Conservation (phyloP, 2,329 filamentous ascomycete genomes). For the Paecilomyces formosus region DNA sequence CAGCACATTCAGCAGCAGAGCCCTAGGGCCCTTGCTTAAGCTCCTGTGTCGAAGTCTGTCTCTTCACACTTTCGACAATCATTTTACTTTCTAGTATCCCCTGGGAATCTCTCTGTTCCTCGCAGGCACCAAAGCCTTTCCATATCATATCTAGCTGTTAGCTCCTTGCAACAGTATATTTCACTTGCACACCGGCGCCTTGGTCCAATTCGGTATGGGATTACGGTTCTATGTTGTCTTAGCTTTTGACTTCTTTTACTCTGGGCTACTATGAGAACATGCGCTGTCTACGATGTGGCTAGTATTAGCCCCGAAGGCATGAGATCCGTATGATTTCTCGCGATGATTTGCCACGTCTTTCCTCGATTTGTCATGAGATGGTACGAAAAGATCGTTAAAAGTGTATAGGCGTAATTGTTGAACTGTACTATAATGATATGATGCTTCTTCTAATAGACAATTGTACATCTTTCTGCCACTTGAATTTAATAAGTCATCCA, state of each 20-base stretch:
- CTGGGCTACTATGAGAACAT: not conserved
- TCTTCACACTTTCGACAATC: not conserved
- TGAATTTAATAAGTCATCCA: not conserved
- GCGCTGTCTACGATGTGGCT: conserved; percentile 15
- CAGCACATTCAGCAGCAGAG: conserved; percentile 42
- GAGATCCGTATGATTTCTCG: conserved; percentile 7
- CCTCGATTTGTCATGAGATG: conserved; percentile 17
- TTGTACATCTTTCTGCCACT: not conserved
- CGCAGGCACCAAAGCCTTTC: not conserved
- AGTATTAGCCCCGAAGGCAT: conserved; percentile 16
- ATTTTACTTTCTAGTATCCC: not conserved
- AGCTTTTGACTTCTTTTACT: conserved; percentile 11
- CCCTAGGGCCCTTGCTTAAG: conserved; percentile 31
- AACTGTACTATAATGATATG: conserved; percentile 3
- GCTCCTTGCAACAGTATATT: not conserved
- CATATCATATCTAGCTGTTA: conserved; percentile 5
- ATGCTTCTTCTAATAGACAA: not conserved
- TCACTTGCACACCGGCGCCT: not conserved
- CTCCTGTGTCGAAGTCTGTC: not conserved
- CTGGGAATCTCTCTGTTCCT: not conserved
- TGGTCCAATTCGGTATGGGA: not conserved
- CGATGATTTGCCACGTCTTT: conserved; percentile 12
- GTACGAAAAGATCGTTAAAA: conserved; percentile 33
- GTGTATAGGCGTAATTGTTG: conserved; percentile 6
- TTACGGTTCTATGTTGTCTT: conserved; percentile 8